Evolutionary conservation across 148 eudicot genomes (phyloP).

Genomic region (Cornus kousa): DNA sequence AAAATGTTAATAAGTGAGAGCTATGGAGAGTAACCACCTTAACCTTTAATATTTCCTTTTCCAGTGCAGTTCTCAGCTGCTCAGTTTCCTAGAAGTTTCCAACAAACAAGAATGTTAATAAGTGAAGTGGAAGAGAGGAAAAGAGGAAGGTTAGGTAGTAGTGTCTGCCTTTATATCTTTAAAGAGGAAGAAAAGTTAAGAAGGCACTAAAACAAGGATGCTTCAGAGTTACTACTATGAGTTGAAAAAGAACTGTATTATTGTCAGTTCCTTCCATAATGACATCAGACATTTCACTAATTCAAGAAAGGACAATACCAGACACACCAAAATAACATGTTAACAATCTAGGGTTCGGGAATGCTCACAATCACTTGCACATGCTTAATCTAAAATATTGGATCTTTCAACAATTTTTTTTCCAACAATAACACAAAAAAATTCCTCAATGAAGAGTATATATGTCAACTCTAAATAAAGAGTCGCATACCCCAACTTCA

Average conservation of each 20-base stretch:
- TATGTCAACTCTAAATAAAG: background rate
- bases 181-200: background rate
- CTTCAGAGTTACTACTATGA: background rate
- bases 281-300: background rate
- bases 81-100: slow-evolving; percentile 41
- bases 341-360: background rate
- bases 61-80: slow-evolving; percentile 41
- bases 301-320: background rate
- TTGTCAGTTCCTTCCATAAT: background rate
- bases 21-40: slow-evolving; percentile 24
- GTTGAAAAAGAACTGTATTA: background rate
- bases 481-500: background rate
- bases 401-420: background rate
- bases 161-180: background rate
- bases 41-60: slow-evolving; percentile 28
- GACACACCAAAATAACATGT: background rate
- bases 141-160: background rate
- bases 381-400: background rate
- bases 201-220: slow-evolving; percentile 3
- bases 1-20: background rate
- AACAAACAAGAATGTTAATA: slow-evolving; percentile 2
- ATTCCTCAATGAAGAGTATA: background rate
- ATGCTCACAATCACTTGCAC: background rate
- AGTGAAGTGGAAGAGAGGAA: background rate
- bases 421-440: background rate